Evolutionary conservation across 306 rosid species (phyloP).

Genomic region (Cicer yamashitae): DNA sequence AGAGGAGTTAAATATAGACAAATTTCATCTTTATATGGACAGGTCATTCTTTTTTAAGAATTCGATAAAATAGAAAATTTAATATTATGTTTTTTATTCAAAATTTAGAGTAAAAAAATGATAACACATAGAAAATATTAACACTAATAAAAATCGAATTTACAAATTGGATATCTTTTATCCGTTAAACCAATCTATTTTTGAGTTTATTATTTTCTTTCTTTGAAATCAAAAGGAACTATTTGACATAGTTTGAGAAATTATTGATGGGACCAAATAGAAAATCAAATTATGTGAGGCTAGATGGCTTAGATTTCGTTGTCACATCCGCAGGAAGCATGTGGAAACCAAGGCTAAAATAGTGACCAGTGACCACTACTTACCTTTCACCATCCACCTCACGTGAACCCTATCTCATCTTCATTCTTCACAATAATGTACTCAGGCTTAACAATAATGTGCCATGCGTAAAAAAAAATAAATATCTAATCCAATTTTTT

Average conservation of each 20-base stretch:
- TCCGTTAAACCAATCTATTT: too few species aligned
- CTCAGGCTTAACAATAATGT: neutral
- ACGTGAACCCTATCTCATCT: conserved; percentile 45
- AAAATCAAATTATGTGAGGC: neutral
- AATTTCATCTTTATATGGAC: neutral
- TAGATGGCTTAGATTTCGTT: neutral
- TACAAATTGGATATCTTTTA: too few species aligned
- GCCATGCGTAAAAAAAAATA: neutral
- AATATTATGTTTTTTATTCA: neutral
- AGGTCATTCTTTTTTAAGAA: neutral
- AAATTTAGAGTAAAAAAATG: too few species aligned
- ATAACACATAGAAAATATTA: too few species aligned
- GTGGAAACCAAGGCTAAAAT: conserved; percentile 20
- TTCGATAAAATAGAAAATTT: neutral
- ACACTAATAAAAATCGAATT: too few species aligned
- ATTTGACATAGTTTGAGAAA: neutral
- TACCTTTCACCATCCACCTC: conserved; percentile 28
- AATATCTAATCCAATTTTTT: neutral
- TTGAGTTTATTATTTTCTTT: neutral
- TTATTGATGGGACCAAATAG: conserved; percentile 20
- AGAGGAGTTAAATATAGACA: conserved; percentile 3
- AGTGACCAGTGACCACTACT: conserved; percentile 20
- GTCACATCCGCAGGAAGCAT: conserved; percentile 30
- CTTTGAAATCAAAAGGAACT: neutral
- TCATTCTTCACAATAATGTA: too few species aligned